Evolutionary conservation across 441 rosid species (phyloP).

Genomic region (Adansonia gregorii): DNA sequence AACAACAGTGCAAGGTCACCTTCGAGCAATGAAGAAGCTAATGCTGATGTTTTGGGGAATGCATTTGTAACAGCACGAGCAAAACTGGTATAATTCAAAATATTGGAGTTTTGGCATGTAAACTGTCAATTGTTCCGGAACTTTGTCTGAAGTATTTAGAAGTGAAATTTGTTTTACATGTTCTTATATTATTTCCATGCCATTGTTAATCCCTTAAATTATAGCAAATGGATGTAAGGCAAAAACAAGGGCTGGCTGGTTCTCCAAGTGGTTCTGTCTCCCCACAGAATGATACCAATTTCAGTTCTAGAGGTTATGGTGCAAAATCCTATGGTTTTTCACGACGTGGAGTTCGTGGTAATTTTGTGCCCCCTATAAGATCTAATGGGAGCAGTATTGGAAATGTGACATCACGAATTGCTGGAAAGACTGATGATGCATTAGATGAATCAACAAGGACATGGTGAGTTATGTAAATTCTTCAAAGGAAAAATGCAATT

Average conservation of each 20-base stretch:
- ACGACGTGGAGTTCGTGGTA: slow-evolving; percentile 79
- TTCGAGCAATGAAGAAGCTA: slow-evolving; percentile 47
- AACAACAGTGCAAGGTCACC: slow-evolving; percentile 44
- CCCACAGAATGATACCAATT: slow-evolving; percentile 60
- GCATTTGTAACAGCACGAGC: slow-evolving; percentile 89
- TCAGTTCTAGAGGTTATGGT: slow-evolving; percentile 57
- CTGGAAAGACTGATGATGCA: slow-evolving; percentile 80
- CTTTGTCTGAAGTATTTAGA: neutral
- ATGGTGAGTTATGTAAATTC: slow-evolving; percentile 55
- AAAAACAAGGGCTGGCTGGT: slow-evolving; percentile 62
- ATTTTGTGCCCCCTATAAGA: slow-evolving; percentile 87
- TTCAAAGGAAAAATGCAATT: neutral
- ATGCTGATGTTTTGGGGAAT: slow-evolving; percentile 53
- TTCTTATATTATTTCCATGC: slow-evolving; percentile 24
- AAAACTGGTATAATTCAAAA: slow-evolving; percentile 62
- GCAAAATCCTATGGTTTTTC: slow-evolving; percentile 59
- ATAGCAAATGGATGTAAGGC: slow-evolving; percentile 86
- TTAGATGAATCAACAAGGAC: slow-evolving; percentile 82
- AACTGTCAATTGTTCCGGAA: slow-evolving; percentile 1
- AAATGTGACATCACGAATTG: slow-evolving; percentile 62
- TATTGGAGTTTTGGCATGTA: slow-evolving; percentile 18
- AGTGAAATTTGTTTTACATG: slow-evolving; percentile 13
- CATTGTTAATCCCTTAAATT: slow-evolving; percentile 32
- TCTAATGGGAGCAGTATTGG: slow-evolving; percentile 65
- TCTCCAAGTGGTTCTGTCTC: slow-evolving; percentile 64